Evolutionary conservation across 2,329 filamentous ascomycete species (phyloP).

Genomic region (Venturia carpophila): DNA sequence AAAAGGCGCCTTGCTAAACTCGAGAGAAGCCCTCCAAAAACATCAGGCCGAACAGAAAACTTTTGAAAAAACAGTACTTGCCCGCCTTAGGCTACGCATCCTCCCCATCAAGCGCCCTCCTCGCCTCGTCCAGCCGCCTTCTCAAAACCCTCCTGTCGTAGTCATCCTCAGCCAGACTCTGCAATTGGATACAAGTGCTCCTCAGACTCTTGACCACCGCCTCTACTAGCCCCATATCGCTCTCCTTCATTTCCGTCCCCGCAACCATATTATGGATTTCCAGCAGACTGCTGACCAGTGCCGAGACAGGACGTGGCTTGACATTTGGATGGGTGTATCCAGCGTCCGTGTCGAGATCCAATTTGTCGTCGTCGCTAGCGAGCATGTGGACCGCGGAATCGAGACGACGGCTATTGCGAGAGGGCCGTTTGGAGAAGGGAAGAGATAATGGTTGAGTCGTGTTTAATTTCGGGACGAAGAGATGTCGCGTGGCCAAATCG

Average conservation of each 20-base stretch:
- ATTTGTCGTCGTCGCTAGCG: background rate
- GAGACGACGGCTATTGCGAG: background rate
- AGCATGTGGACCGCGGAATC: slow-evolving; percentile 14
- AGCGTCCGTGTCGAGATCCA: background rate
- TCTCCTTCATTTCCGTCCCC: background rate
- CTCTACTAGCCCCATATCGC: slow-evolving; percentile 16
- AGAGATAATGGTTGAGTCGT: background rate
- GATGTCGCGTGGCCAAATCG: slow-evolving; percentile 4
- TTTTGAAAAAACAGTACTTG: too few relatives aligned
- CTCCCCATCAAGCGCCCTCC: slow-evolving; percentile 11
- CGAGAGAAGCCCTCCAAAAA: too few relatives aligned
- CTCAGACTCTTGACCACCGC: slow-evolving; percentile 9
- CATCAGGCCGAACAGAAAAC: too few relatives aligned
- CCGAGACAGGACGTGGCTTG: slow-evolving; percentile 1
- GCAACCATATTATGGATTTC: slow-evolving; percentile 7
- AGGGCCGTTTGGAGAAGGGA: background rate
- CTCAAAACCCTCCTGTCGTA: slow-evolving; percentile 14
- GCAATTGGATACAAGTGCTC: background rate
- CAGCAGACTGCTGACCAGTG: background rate
- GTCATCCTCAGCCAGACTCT: background rate
- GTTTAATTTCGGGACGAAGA: background rate
- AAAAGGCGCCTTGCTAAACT: too few relatives aligned
- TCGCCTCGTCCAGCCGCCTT: slow-evolving; percentile 13
- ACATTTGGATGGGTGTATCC: background rate
- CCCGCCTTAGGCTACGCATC: background rate